A percentile compares a stretch with the other conserved stretches of the same genome.
These are phyloP conservation scores for Ceratocystis colombiana DNA, from an alignment of 2,329 filamentous ascomycete species.

Conservation along the genomic window DNA sequence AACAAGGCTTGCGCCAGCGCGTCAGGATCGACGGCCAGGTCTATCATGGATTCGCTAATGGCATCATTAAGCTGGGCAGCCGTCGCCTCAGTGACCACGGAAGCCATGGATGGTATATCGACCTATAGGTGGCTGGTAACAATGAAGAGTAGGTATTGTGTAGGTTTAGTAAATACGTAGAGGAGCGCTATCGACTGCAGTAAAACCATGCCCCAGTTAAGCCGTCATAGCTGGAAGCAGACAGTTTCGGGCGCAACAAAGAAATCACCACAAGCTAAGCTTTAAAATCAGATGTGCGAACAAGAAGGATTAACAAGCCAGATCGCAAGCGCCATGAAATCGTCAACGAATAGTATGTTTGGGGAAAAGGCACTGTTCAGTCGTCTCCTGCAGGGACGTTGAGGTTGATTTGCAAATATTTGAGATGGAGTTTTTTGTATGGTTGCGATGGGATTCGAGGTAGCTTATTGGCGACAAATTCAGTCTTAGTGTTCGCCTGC, in stretches of 20 bases:
- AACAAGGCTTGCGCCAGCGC: constrained; percentile 25
- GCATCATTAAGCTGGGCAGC: constrained; percentile 19
- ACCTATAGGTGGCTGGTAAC: neutral
- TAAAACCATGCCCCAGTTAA: constrained; percentile 24
- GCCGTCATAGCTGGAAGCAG: constrained; percentile 19
- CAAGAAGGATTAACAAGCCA: neutral
- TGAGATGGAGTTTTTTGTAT: constrained; percentile 12
- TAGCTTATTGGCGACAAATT: constrained; percentile 19
- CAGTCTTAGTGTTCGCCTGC: constrained; percentile 17
- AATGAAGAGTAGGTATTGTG: constrained; percentile 1
- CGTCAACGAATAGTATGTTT: constrained; percentile 19
- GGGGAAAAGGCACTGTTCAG: neutral
- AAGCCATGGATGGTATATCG: constrained; percentile 19
- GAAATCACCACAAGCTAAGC: neutral
- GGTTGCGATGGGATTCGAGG: constrained; percentile 1
- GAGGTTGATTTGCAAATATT: constrained; percentile 7
- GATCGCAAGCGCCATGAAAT: constrained; percentile 21
- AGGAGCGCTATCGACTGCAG: constrained; percentile 17
- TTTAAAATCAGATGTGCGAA: neutral
- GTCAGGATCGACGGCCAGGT: constrained; percentile 23
- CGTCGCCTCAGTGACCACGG: constrained; percentile 20
- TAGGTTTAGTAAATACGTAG: neutral
- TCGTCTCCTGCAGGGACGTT: constrained; percentile 24
- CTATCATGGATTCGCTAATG: constrained; percentile 14
- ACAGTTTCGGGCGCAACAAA: constrained; percentile 15